Evolutionary conservation across 2,329 filamentous ascomycete species (phyloP).

Genomic region (Ophiostoma australiae): DNA sequence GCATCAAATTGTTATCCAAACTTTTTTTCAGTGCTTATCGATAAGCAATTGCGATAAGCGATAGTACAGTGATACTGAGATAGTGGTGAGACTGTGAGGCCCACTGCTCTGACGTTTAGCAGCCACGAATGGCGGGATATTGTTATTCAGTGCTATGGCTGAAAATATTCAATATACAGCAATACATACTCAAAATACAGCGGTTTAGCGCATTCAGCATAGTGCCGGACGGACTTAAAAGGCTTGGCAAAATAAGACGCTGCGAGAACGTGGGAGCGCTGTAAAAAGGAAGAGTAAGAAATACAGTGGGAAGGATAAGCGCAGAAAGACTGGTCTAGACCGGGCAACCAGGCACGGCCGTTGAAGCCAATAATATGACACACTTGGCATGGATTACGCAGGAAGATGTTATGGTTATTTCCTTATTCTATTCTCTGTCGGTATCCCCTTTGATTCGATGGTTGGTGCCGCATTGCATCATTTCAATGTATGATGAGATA

Average conservation of each 20-base stretch:
- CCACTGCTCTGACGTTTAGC: background rate
- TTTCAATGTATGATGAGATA: background rate
- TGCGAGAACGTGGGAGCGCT: background rate
- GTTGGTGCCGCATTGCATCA: background rate
- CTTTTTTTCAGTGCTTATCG: conserved; percentile 8
- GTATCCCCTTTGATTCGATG: background rate
- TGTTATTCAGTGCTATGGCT: background rate
- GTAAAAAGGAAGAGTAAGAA: background rate
- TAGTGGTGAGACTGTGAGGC: background rate
- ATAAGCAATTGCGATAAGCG: background rate
- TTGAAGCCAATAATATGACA: background rate
- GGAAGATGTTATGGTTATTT: background rate
- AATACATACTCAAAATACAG: background rate
- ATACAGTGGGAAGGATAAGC: background rate
- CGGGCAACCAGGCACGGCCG: background rate
- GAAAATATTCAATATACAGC: too few relatives aligned
- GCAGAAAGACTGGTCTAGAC: background rate
- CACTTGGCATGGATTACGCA: background rate
- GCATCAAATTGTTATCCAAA: background rate
- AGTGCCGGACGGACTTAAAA: background rate
- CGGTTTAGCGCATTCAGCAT: background rate
- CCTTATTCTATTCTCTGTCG: background rate
- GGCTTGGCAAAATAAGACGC: background rate
- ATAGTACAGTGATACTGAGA: background rate
- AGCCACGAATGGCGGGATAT: conserved; percentile 3